Conservation (phyloP, 2,329 filamentous ascomycete genomes). For the Aspergillus sp. region DNA sequence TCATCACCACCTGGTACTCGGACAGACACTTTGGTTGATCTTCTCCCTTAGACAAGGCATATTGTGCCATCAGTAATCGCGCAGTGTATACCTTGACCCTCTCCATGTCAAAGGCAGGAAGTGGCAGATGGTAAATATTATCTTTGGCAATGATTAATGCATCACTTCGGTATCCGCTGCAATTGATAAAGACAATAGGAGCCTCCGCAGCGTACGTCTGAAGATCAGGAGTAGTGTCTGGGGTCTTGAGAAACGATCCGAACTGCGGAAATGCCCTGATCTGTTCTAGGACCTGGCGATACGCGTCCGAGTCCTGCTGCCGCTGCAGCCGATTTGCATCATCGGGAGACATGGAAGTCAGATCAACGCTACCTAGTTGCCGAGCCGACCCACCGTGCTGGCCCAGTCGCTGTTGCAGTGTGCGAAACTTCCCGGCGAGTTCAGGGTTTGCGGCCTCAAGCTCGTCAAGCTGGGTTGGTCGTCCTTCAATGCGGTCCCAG, state of each 20-base stretch:
- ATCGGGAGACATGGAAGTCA: not conserved
- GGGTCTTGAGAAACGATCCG: constrained; percentile 1
- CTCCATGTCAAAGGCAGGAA: constrained; percentile 1
- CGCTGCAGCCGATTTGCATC: constrained; percentile 4
- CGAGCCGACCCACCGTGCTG: not conserved
- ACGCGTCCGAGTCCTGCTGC: constrained; percentile 2
- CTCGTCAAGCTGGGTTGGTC: not conserved
- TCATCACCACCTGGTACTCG: constrained; percentile 2
- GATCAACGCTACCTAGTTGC: not conserved
- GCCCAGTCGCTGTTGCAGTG: not conserved
- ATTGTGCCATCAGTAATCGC: not conserved
- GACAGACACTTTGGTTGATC: not conserved
- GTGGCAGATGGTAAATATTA: not conserved
- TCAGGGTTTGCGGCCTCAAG: not conserved
- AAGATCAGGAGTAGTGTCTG: constrained; percentile 1
- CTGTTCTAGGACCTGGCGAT: constrained; percentile 1
- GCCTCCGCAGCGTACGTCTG: constrained; percentile 1
- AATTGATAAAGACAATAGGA: constrained; percentile 6
- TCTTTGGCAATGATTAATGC: constrained; percentile 2
- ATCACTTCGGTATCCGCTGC: constrained; percentile 1
- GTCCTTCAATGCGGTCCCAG: constrained; percentile 4
- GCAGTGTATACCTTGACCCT: not conserved
- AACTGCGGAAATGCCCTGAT: constrained; percentile 1
- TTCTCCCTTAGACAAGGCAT: not conserved
- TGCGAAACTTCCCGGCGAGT: constrained; percentile 2